Conservation (phyloP, 2,329 filamentous ascomycete species). For the Penicillium oxalicum region DNA sequence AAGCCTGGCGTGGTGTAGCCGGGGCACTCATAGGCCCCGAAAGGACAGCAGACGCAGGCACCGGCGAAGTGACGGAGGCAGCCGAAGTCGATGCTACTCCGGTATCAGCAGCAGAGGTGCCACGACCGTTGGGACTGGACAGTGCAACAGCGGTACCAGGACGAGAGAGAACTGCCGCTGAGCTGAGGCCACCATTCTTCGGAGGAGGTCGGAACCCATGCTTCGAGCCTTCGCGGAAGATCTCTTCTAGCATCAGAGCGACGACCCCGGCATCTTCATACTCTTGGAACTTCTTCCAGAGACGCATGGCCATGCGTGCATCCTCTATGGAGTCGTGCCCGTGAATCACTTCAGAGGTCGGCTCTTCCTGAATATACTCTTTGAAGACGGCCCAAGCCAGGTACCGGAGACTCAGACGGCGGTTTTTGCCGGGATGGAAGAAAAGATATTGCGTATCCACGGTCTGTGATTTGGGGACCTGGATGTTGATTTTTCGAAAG, state of each 20-base stretch:
- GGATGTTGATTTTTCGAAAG: constrained; percentile 97
- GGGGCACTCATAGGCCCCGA: constrained; percentile 27
- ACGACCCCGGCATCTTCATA: constrained; percentile 80
- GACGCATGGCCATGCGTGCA: constrained; percentile 78
- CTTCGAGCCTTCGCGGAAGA: constrained; percentile 63
- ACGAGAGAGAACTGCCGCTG: constrained; percentile 29
- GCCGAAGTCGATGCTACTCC: constrained; percentile 15
- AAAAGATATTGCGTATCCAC: constrained; percentile 93
- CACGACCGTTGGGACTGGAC: constrained; percentile 36
- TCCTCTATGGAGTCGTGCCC: constrained; percentile 92
- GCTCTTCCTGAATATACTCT: constrained; percentile 87
- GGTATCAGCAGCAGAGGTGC: constrained; percentile 37
- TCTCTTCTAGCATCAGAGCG: constrained; percentile 76
- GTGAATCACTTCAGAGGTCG: constrained; percentile 36
- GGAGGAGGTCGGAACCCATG: constrained; percentile 54
- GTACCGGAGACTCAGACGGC: constrained; percentile 88
- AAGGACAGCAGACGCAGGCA: constrained; percentile 5
- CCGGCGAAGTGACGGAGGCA: constrained; percentile 6
- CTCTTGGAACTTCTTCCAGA: constrained; percentile 86
- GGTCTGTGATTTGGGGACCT: constrained; percentile 81
- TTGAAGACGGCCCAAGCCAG: constrained; percentile 85
- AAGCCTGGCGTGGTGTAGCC: constrained; percentile 38
- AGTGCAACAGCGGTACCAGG: constrained; percentile 37
- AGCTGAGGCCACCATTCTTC: constrained; percentile 31
- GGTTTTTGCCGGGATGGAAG: constrained; percentile 69